Conservation (phyloP, 23 red algal species). For the Pyropia haitanensis region DNA sequence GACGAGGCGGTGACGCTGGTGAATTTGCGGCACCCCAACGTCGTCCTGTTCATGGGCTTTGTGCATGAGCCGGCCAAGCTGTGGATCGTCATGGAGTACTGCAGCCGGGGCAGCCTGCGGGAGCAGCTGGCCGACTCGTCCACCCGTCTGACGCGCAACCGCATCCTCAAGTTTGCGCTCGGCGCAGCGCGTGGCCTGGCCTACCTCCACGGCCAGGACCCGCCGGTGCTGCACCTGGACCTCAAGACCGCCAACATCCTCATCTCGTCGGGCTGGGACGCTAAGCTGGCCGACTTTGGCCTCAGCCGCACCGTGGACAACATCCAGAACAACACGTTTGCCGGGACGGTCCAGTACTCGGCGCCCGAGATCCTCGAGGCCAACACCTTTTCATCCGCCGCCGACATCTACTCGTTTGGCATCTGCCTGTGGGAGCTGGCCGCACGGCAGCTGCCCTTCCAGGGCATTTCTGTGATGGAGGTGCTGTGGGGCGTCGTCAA, state of each 20-base stretch:
- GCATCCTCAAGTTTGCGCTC: slow-evolving; percentile 36
- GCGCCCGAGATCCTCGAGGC: slow-evolving; percentile 71
- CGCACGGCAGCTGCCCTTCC: slow-evolving; percentile 53
- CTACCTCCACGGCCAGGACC: slow-evolving; percentile 71
- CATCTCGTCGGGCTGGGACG: slow-evolving; percentile 54
- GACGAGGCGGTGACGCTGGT: slow-evolving; percentile 45
- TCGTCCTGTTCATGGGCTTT: slow-evolving; percentile 77
- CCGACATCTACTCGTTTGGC: slow-evolving; percentile 82
- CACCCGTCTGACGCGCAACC: slow-evolving; percentile 8
- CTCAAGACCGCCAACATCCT: slow-evolving; percentile 78
- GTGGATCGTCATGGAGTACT: slow-evolving; percentile 58
- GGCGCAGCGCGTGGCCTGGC: slow-evolving; percentile 66
- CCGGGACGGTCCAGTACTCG: slow-evolving; percentile 73
- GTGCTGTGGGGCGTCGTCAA: slow-evolving; percentile 62
- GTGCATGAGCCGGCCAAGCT: slow-evolving; percentile 41
- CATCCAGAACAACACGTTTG: slow-evolving; percentile 47
- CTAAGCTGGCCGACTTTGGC: slow-evolving; percentile 80
- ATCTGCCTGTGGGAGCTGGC: slow-evolving; percentile 81
- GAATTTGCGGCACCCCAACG: slow-evolving; percentile 63
- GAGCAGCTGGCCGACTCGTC: slow-evolving; percentile 11
- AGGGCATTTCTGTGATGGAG: slow-evolving; percentile 42
- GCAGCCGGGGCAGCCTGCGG: slow-evolving; percentile 25
- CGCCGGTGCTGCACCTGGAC: slow-evolving; percentile 77
- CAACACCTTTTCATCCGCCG: slow-evolving; percentile 47
- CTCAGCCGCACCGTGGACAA: slow-evolving; percentile 43